Base-by-base conservation (phyloP, 192 early-diverging fungal genomes). In the Mortierella alpina region DNA sequence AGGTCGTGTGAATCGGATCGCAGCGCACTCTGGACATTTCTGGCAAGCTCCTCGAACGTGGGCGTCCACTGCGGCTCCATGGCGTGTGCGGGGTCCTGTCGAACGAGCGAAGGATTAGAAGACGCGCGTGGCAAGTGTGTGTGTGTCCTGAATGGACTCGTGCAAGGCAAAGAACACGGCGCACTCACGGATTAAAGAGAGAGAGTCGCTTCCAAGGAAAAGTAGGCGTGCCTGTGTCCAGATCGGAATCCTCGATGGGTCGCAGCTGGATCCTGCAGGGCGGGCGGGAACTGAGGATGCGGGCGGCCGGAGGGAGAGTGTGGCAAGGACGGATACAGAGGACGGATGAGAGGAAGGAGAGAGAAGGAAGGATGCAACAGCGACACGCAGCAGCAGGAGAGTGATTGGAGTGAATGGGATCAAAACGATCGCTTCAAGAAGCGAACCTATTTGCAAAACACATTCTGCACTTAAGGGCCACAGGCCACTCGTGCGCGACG, bases 1-100 rank as follows among this genome's bases (percentile, higher is more conserved):
- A 51, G 72, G 45, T 80, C 77, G 60, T 55, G 65, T 31, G 69
- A 68, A 49, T 72, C 65, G 17, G 77, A 80, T 10, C 59, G 70
- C 48, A 63, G 18, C 39, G 77, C 70, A 39, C 20, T 59, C 10
- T 61, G 58, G 11, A 72, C 59, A 17, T 67, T 67, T 13, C 52
- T 54, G 8, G 63, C n/a, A 44, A 80, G 70, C 17, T 80, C 64
- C 70, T 72, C 77, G 22, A 80, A 80, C 15, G 57, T 15, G 20
- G 77, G 70, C 11, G 70, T 59, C 77, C 77, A 80, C 14, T 80
- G 77, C 41, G 46, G 64, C 40, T 72, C 68, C 70, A 76, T 76
- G 39, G 51, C 42, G 49, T 17, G 44, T 22, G 31, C 31, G 31
- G 31, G 11, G 48, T 23, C 14, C 49, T 42, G 52, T 39, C 48